A percentile compares a stretch with the other conserved stretches of the same genome.
These are phyloP conservation scores for Macroventuria anomochaeta DNA, from an alignment of 2,329 filamentous ascomycete species.

Conservation along the genomic window DNA sequence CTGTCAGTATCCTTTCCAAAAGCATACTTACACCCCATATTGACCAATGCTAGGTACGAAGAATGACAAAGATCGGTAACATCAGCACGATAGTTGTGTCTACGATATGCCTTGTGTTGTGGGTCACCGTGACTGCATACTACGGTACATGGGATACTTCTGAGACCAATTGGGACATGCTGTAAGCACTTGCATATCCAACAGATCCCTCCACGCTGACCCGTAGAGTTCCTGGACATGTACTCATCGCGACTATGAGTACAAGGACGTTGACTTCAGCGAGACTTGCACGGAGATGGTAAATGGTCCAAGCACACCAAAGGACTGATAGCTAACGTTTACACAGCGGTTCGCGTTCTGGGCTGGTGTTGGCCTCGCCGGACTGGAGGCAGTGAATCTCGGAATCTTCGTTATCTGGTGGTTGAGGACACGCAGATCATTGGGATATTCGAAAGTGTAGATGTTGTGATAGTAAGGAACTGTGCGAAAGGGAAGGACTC, in stretches of 20 bases:
- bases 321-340: slow-evolving; percentile 1
- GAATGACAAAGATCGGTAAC: slow-evolving; percentile 29
- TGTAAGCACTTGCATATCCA: slow-evolving; percentile 4
- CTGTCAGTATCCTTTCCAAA: slow-evolving; percentile 8
- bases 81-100: slow-evolving; percentile 26
- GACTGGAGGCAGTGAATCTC: slow-evolving; percentile 26
- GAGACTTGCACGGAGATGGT: slow-evolving; percentile 28
- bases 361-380: slow-evolving; percentile 25
- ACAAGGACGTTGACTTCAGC: slow-evolving; percentile 23
- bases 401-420: slow-evolving; percentile 25
- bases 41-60: slow-evolving; percentile 18
- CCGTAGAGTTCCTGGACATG: slow-evolving; percentile 27
- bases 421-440: slow-evolving; percentile 16
- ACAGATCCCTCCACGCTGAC: neutral
- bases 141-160: slow-evolving; percentile 30
- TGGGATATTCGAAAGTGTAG: slow-evolving; percentile 22
- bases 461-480: neutral
- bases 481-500: neutral
- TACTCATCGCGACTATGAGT: slow-evolving; percentile 21
- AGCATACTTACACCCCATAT: neutral
- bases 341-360: slow-evolving; percentile 24
- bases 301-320: neutral
- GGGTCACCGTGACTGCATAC: slow-evolving; percentile 25
- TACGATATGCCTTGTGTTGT: slow-evolving; percentile 20
- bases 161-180: slow-evolving; percentile 29